Percentiles rank a stretch among this genome's conserved stretches.
These are phyloP conservation scores for Hymenotorrendiella dingleyae DNA, from an alignment of 2,329 filamentous ascomycete species.

Conservation along the genomic window DNA sequence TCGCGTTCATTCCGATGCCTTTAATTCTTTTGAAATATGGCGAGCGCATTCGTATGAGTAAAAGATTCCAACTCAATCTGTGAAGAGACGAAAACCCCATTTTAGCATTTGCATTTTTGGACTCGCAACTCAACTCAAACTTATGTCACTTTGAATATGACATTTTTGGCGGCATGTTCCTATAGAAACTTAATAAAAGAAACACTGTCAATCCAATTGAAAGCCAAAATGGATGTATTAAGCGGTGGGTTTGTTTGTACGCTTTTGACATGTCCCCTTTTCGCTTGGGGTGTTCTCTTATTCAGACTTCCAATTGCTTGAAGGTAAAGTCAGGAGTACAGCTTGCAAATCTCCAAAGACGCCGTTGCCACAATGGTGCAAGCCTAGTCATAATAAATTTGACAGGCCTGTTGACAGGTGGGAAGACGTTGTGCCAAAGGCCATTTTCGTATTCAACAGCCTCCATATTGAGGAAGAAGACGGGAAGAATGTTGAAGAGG, in stretches of 20 bases:
- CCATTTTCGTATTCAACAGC: conserved; percentile 14
- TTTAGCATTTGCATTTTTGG: too few species aligned
- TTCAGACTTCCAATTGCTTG: neutral
- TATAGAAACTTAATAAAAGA: too few species aligned
- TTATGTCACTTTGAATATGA: too few species aligned
- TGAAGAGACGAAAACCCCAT: too few species aligned
- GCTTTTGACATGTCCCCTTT: too few species aligned
- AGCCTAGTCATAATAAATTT: conserved; percentile 12
- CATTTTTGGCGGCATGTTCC: too few species aligned
- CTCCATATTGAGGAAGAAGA: conserved; percentile 20
- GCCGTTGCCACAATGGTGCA: conserved; percentile 8
- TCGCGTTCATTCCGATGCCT: conserved; percentile 42
- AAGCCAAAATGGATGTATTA: too few species aligned
- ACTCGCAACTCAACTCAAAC: too few species aligned
- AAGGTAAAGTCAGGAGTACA: conserved; percentile 8
- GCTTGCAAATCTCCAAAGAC: conserved; percentile 17
- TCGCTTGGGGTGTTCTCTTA: too few species aligned
- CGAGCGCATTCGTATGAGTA: neutral
- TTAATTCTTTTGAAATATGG: conserved; percentile 4
- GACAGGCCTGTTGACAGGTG: conserved; percentile 5
- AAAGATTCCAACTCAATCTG: too few species aligned
- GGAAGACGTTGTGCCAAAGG: conserved; percentile 12
- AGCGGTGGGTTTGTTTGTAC: too few species aligned
- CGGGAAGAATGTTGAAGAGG: conserved; percentile 11
- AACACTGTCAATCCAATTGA: too few species aligned